A percentile compares a stretch with the other conserved stretches of the same genome.
Evolutionary conservation across 148 eudicot genomes (phyloP).

Genomic region (Fallopia convolvulus): DNA sequence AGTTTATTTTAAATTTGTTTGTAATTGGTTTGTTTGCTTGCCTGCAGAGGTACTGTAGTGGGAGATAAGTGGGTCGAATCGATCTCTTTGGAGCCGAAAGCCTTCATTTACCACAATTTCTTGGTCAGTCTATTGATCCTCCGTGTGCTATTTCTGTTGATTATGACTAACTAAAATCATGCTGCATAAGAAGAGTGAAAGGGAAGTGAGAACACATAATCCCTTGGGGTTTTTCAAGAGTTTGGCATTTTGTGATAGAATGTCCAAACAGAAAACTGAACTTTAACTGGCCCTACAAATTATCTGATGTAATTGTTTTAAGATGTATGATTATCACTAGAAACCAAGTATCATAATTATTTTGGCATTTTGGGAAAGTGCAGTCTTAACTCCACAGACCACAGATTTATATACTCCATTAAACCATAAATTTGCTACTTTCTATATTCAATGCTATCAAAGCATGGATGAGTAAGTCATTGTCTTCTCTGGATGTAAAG

Average conservation of each 20-base stretch:
- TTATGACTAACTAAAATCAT: too few species aligned
- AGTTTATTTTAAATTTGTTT: neutral
- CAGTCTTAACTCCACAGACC: neutral
- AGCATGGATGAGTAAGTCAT: neutral
- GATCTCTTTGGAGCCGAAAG: slow-evolving; percentile 95
- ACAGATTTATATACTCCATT: neutral
- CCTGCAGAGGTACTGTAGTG: slow-evolving; percentile 28
- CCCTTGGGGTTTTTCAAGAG: too few species aligned
- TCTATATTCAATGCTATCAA: neutral
- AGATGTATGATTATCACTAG: too few species aligned
- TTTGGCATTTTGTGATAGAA: too few species aligned
- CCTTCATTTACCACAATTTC: slow-evolving; percentile 75
- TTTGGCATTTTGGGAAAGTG: neutral
- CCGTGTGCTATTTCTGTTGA: neutral
- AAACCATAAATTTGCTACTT: neutral
- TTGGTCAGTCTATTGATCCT: slow-evolving; percentile 34
- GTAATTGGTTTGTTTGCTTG: neutral
- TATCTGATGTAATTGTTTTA: too few species aligned
- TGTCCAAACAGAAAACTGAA: too few species aligned
- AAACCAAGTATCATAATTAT: neutral
- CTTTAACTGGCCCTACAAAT: too few species aligned
- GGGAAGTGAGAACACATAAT: too few species aligned
- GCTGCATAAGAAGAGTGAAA: too few species aligned
- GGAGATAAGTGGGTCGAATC: slow-evolving; percentile 73
- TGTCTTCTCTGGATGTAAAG: neutral